Conservation (phyloP, 2,329 filamentous ascomycete genomes). For the Fusarium begoniae region DNA sequence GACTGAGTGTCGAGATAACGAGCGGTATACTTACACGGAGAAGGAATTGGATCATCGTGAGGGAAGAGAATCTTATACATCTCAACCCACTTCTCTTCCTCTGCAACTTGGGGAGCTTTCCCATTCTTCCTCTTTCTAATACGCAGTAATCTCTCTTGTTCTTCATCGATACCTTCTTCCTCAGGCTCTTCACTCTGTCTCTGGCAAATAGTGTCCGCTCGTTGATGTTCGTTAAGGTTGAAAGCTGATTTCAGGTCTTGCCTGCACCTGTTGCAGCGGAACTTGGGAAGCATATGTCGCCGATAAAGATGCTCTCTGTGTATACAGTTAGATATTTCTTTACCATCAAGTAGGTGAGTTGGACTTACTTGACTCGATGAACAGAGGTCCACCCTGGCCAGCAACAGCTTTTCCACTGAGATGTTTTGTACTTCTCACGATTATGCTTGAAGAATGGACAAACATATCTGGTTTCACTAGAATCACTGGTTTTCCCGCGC, state of each 20-base stretch:
- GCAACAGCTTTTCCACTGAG: background rate
- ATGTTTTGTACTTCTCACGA: background rate
- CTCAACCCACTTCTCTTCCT: background rate
- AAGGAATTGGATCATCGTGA: background rate
- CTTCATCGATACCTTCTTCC: background rate
- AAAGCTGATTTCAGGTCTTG: background rate
- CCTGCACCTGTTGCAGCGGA: conserved; percentile 1
- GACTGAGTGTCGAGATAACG: too few relatives aligned
- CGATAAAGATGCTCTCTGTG: background rate
- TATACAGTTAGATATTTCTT: rapidly evolving
- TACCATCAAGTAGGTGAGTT: rapidly evolving
- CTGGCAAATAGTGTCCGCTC: background rate
- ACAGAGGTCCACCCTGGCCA: background rate
- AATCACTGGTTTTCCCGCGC: background rate
- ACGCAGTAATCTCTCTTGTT: background rate
- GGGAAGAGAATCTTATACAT: conserved; percentile 4
- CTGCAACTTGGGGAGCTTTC: background rate
- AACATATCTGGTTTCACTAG: background rate
- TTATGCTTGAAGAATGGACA: conserved; percentile 4
- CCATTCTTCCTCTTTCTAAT: background rate
- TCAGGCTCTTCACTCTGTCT: background rate
- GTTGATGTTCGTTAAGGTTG: background rate
- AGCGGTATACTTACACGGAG: background rate
- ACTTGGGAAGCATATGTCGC: background rate
- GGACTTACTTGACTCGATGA: background rate